A percentile compares a stretch with the other conserved stretches of the same genome.
These are phyloP conservation scores for Diutina scorzettiae DNA, from an alignment of 1,139 yeast genomes.

Conservation along the genomic window DNA sequence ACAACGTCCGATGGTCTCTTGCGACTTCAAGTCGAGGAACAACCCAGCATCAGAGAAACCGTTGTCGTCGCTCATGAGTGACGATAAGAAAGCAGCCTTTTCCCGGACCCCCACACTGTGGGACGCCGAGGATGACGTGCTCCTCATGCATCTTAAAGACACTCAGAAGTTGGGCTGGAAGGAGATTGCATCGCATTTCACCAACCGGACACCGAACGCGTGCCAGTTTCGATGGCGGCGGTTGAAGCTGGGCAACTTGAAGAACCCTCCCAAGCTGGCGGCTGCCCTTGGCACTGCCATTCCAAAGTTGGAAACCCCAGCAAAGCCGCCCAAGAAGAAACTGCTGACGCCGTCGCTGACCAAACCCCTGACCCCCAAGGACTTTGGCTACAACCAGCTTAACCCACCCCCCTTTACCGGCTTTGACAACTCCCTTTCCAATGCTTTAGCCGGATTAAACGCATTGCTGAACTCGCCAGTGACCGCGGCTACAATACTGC, in stretches of 20 bases:
- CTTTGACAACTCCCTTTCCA: conserved; percentile 28
- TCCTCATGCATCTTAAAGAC: conserved; percentile 59
- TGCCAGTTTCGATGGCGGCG: conserved; percentile 76
- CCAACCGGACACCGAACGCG: conserved; percentile 63
- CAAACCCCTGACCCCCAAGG: background rate
- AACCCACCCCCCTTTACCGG: conserved; percentile 28
- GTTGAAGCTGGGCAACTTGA: conserved; percentile 50
- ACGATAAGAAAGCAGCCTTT: conserved; percentile 14
- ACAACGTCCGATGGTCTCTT: too few species aligned
- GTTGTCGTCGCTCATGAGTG: background rate
- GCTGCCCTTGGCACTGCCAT: conserved; percentile 9
- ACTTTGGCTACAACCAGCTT: conserved; percentile 23
- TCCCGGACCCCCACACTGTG: conserved; percentile 56
- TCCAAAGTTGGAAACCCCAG: conserved; percentile 1
- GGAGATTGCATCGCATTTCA: conserved; percentile 57
- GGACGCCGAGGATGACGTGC: conserved; percentile 63
- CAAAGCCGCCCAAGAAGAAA: background rate
- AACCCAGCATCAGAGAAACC: too few species aligned
- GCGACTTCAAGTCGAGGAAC: too few species aligned
- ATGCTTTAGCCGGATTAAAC: conserved; percentile 36
- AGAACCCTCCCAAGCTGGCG: conserved; percentile 40
- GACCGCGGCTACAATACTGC: background rate
- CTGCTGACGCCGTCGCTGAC: background rate
- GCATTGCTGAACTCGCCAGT: conserved; percentile 16
- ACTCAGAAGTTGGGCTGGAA: conserved; percentile 67